These are phyloP conservation scores for Orbilia brochopaga DNA, from an alignment of 2,329 filamentous ascomycete species.

Conservation along the genomic window DNA sequence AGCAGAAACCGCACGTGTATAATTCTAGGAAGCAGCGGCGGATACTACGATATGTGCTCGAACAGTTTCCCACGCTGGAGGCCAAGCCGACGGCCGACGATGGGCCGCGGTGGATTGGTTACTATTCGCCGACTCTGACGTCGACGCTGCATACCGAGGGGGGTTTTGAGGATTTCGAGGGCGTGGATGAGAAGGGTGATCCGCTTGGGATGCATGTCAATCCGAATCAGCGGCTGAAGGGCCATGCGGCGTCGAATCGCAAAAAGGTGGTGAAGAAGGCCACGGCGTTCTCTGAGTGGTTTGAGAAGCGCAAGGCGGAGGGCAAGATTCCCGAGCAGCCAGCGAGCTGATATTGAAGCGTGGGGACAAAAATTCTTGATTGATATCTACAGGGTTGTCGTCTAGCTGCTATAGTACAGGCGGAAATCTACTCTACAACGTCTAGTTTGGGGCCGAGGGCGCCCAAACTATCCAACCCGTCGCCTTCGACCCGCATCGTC, in stretches of 20 bases:
- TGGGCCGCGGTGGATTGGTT: conserved; percentile 22
- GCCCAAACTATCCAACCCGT: conserved; percentile 68
- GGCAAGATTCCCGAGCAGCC: conserved; percentile 27
- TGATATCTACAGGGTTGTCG: conserved; percentile 5
- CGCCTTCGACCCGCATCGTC: conserved; percentile 74
- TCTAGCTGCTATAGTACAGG: neutral
- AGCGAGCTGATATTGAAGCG: neutral
- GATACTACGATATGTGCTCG: conserved; percentile 51
- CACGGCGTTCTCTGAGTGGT: conserved; percentile 23
- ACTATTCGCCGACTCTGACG: conserved; percentile 30
- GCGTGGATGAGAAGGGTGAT: conserved; percentile 35
- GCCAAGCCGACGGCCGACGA: conserved; percentile 9
- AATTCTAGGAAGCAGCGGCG: conserved; percentile 52
- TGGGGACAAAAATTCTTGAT: neutral
- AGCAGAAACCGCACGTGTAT: conserved; percentile 43
- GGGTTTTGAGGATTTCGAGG: conserved; percentile 33
- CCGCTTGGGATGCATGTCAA: conserved; percentile 19
- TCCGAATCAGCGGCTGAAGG: conserved; percentile 18
- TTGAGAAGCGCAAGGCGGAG: conserved; percentile 30
- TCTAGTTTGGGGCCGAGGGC: conserved; percentile 56
- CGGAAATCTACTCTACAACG: conserved; percentile 20
- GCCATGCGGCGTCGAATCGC: conserved; percentile 14
- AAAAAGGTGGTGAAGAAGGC: conserved; percentile 17
- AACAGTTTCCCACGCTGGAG: conserved; percentile 41
- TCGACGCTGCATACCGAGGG: conserved; percentile 22